Percentiles rank a stretch among this genome's conserved stretches.
phyloP scores from a whole-genome alignment of 2,329 filamentous ascomycete genomes.

The Epichloe sylvatica region DNA sequence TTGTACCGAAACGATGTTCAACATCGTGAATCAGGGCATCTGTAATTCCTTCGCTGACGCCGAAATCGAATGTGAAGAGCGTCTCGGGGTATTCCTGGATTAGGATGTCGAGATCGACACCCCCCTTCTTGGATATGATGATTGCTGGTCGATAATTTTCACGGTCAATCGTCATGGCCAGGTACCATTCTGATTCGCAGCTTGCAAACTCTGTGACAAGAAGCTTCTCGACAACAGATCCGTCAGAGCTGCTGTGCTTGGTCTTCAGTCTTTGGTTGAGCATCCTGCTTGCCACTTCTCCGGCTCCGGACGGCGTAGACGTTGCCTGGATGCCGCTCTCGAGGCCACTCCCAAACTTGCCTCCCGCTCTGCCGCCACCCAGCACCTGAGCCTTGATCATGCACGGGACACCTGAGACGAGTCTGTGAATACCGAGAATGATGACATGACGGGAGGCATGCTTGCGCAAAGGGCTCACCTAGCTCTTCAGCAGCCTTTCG shows the following conservation, averaged over 20 bases:
- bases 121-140: slow-evolving; percentile 18
- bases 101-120: slow-evolving; percentile 10
- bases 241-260: not conserved
- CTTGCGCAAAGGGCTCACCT: slow-evolving; percentile 8
- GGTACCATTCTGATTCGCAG: slow-evolving; percentile 23
- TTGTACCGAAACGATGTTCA: slow-evolving; percentile 1
- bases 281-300: slow-evolving; percentile 10
- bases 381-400: slow-evolving; percentile 17
- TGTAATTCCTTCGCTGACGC: slow-evolving; percentile 15
- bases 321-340: slow-evolving; percentile 5
- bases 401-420: slow-evolving; percentile 11
- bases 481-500: slow-evolving; percentile 11
- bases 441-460: not conserved
- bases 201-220: slow-evolving; percentile 22
- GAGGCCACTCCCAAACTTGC: slow-evolving; percentile 7
- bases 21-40: slow-evolving; percentile 10
- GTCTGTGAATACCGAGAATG: not conserved
- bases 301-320: slow-evolving; percentile 8
- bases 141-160: slow-evolving; percentile 24
- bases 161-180: slow-evolving; percentile 30
- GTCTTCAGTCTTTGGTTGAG: slow-evolving; percentile 5
- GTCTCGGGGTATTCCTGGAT: not conserved
- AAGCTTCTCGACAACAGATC: slow-evolving; percentile 15
- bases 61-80: slow-evolving; percentile 13
- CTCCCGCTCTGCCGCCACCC: slow-evolving; percentile 5